Evolutionary conservation across 768 basidiomycete species (phyloP), one percentile per base, ranked within the genome.

Genomic region (Lactarius hatsudake): DNA sequence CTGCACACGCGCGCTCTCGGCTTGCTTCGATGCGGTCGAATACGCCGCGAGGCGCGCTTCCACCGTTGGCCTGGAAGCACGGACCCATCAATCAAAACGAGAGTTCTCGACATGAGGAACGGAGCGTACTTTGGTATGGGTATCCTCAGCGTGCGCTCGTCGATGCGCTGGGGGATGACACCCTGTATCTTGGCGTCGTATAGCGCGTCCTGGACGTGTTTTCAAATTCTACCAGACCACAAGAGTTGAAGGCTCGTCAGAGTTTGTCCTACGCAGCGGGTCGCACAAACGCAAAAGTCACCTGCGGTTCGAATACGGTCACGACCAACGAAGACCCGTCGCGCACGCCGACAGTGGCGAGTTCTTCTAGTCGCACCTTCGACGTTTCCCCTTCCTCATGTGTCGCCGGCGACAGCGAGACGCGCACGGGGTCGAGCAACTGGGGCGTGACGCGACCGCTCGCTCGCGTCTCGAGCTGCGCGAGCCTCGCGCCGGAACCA

Each of bases 331-430:
- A 82, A 7, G 88, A 84, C 0, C 93, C 93, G 61, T 94, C 90
- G 68, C 87, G 81, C 45, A 94, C 86, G 9, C 93, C 92, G 23
- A 94, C 84, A 0, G 92, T 93, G 1, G 93, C 88, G 30, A 94
- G 74, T 62, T 92, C 88, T 51, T 92, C 87, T 43, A 94, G 75
- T 45, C 69, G 71, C 42, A 40, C 28, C 54, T 75, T 80, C 54
- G 80, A 64, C 66, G n/a, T 68, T 67, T 3, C 65, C 20, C 13
- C 61, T 61, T 58, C 70, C 67, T 26, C 67, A 36, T 32, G 67
- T 65, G 10, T 78, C 77, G 38, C 74, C 73, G 5, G 32, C 4
- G 83, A 80, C 4, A 85, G 71, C 61, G 78, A 79, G 36, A 94
- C 86, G 23, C 84, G 82, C 7, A 94, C 89, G 0, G 88, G 84